These are phyloP conservation scores for Colletotrichum liaoningense DNA, from an alignment of 2,329 filamentous ascomycete species.

Conservation along the genomic window DNA sequence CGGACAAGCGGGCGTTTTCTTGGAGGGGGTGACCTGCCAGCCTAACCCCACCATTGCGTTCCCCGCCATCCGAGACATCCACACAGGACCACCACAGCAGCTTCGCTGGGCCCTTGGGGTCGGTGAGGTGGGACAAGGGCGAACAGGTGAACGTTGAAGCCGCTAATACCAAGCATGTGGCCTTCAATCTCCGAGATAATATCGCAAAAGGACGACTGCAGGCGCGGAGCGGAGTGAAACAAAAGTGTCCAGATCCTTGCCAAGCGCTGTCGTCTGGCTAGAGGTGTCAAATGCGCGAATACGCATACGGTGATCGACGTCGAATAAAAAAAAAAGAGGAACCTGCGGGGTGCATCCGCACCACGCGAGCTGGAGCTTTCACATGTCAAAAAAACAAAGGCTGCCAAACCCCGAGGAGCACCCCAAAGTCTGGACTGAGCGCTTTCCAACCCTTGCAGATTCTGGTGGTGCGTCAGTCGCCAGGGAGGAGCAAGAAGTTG, in stretches of 20 bases:
- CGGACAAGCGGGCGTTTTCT: neutral
- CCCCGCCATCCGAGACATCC: conserved; percentile 8
- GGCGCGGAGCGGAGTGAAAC: conserved; percentile 28
- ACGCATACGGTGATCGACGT: conserved; percentile 28
- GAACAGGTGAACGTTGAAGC: neutral
- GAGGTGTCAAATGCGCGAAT: neutral
- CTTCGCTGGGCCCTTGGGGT: no score
- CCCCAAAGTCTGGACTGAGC: conserved; percentile 5
- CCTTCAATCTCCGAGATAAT: conserved; percentile 20
- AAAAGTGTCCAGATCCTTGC: neutral
- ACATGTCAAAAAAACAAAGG: conserved; percentile 26
- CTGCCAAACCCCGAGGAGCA: conserved; percentile 10
- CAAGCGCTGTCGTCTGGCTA: conserved; percentile 18
- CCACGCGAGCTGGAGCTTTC: conserved; percentile 32
- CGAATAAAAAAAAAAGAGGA: conserved; percentile 30
- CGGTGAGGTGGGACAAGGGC: no score
- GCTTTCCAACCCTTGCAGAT: conserved; percentile 25
- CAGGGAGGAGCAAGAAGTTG: conserved; percentile 35
- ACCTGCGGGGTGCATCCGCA: conserved; percentile 33
- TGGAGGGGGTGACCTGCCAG: neutral
- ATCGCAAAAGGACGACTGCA: conserved; percentile 23
- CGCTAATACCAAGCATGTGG: conserved; percentile 18
- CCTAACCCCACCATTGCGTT: conserved; percentile 10
- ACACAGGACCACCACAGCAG: neutral
- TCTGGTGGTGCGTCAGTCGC: conserved; percentile 16